Evolutionary conservation across 805 yeast species (phyloP).

Genomic region (Ogataea minuta): DNA sequence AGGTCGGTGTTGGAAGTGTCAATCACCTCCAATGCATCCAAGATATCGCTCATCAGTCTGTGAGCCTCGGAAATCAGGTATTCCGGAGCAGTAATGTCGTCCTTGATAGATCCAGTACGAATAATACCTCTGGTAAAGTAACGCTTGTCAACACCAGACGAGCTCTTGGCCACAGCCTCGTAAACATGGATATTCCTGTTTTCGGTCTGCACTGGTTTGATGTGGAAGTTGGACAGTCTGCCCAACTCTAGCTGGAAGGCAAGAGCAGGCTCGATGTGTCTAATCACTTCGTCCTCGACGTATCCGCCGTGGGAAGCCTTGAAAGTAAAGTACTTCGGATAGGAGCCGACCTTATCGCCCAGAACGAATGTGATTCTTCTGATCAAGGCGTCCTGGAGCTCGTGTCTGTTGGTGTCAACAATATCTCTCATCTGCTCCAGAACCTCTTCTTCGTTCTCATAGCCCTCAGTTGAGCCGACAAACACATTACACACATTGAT

Average conservation of each 20-base stretch:
- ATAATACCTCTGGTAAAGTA: constrained; percentile 96
- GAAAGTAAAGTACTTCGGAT: constrained; percentile 95
- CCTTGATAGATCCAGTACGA: constrained; percentile 92
- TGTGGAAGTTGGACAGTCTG: constrained; percentile 90
- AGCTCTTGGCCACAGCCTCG: constrained; percentile 92
- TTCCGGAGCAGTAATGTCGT: constrained; percentile 89
- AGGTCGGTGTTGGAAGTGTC: constrained; percentile 94
- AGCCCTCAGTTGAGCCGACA: constrained; percentile 72
- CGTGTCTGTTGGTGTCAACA: constrained; percentile 66
- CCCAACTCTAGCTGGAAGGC: constrained; percentile 96
- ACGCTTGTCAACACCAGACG: constrained; percentile 84
- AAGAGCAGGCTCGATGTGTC: constrained; percentile 97
- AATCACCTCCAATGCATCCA: constrained; percentile 91
- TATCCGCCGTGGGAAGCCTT: constrained; percentile 71
- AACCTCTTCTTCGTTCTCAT: constrained; percentile 65
- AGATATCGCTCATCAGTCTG: constrained; percentile 90
- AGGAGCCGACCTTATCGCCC: constrained; percentile 78
- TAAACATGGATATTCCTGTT: constrained; percentile 97
- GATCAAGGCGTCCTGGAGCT: constrained; percentile 65
- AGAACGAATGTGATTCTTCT: constrained; percentile 93
- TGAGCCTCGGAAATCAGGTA: constrained; percentile 95
- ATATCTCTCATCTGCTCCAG: constrained; percentile 61
- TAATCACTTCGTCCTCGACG: constrained; percentile 84
- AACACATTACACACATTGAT: constrained; percentile 83
- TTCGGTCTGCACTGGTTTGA: constrained; percentile 92